Evolutionary conservation across 805 yeast species (phyloP).

Genomic region (Ogataea wickerhamii): DNA sequence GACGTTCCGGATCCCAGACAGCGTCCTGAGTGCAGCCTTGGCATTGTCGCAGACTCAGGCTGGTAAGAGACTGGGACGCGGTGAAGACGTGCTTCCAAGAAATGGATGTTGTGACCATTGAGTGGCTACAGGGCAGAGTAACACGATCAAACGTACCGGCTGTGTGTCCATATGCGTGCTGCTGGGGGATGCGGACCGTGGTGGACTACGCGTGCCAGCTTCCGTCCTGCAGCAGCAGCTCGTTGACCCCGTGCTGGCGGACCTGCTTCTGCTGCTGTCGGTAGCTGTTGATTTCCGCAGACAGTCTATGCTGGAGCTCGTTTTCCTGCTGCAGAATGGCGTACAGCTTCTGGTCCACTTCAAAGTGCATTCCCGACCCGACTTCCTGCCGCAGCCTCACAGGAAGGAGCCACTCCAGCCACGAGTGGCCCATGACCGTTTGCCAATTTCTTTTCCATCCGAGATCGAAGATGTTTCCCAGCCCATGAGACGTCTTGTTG

Average conservation of each 20-base stretch:
- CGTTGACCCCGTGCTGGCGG: constrained; percentile 4
- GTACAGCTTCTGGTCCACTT: constrained; percentile 41
- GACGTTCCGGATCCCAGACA: too few relatives aligned
- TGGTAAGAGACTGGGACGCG: too few relatives aligned
- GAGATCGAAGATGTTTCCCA: constrained; percentile 73
- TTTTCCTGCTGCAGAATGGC: constrained; percentile 39
- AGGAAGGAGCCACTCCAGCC: constrained; percentile 75
- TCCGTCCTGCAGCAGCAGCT: neutral
- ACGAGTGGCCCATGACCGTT: constrained; percentile 66
- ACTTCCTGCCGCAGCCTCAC: constrained; percentile 16
- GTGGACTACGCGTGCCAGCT: neutral
- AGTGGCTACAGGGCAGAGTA: too few relatives aligned
- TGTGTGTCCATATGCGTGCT: too few relatives aligned
- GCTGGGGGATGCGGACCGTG: too few relatives aligned
- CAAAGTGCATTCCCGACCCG: constrained; percentile 51
- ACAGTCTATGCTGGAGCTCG: constrained; percentile 43
- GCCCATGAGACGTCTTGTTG: constrained; percentile 36
- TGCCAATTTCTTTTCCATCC: constrained; percentile 64
- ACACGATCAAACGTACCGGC: neutral
- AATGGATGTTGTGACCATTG: too few relatives aligned
- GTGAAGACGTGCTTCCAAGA: too few relatives aligned
- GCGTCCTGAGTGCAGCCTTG: too few relatives aligned
- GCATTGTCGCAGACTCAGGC: too few relatives aligned
- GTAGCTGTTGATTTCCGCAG: constrained; percentile 36
- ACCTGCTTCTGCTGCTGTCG: constrained; percentile 22